Evolutionary conservation across 371 early-diverging fungal genomes (phyloP), one percentile per base, ranked within the genome.

Genomic region (Capniomyces stellatus): DNA sequence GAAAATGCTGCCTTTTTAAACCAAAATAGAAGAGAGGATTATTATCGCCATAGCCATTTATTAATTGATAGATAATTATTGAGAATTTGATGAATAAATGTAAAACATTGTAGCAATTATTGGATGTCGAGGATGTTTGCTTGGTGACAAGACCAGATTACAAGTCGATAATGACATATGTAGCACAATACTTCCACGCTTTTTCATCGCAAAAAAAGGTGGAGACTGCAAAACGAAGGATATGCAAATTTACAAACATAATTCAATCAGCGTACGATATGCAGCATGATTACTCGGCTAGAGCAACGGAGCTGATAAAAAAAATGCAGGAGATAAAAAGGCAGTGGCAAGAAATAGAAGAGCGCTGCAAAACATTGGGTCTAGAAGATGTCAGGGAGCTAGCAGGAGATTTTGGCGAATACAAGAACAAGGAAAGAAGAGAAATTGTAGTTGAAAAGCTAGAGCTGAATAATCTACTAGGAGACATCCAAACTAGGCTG

Each of bases 161-260:
- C 56, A 79, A 84, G 29, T 96, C 95, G 2, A 79, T 98, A 29
- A 93, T 97, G 88, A 97, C 99, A 35, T 98, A 98, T 63, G 91
- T 98, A 13, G 92, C 96, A 8, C 88, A 92, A 68, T 98, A 96
- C 65, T 98, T 92, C 75, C 96, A 95, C 63, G 93, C 94, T 6
- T 94, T 94, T 57, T 85, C 89, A 15, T 81, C 82, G 23, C 75
- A 83, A 28, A 87, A 29, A 60, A 89, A 85, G 61, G 76, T 84
- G 21, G 93, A 87, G 51, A 79, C 82, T 1, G 92, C 94, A 1
- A 87, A 90, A 19, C 76, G 96, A 54, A 83, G 96, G 42, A 81
- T 95, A 24, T 83, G 85, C 27, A 89, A 89, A 64, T 82, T 95
- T 59, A 87, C 87, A 18, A 85, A 89, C 59, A 79, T 89, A 3